These are phyloP conservation scores for Boeremia lycopersici DNA, from an alignment of 2,329 filamentous ascomycete species.

Conservation along the genomic window DNA sequence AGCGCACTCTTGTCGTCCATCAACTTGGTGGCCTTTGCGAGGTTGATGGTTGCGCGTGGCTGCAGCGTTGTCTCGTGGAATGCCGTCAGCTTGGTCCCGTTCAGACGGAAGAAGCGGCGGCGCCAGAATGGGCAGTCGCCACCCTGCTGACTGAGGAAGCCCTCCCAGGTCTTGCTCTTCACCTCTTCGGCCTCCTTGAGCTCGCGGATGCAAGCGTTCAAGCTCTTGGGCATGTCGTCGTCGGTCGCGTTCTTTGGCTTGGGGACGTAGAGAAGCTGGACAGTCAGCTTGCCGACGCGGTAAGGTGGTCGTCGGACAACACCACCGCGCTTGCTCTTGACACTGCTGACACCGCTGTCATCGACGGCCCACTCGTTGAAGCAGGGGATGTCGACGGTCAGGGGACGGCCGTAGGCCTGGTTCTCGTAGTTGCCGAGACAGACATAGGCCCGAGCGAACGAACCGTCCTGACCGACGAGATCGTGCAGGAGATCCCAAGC, in stretches of 20 bases:
- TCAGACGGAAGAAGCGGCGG: constrained; percentile 93
- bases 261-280: constrained; percentile 93
- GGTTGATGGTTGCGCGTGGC: constrained; percentile 94
- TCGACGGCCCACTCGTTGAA: constrained; percentile 99
- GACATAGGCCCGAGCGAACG: constrained; percentile 92
- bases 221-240: constrained; percentile 99
- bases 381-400: constrained; percentile 86
- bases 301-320: constrained; percentile 87
- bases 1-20: constrained; percentile 90
- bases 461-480: constrained; percentile 87
- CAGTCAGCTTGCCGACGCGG: constrained; percentile 89
- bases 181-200: constrained; percentile 87
- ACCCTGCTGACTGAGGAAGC: constrained; percentile 91
- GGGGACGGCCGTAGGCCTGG: constrained; percentile 84
- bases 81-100: constrained; percentile 88
- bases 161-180: constrained; percentile 80
- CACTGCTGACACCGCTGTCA: constrained; percentile 77
- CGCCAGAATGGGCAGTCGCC: constrained; percentile 99
- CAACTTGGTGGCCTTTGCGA: constrained; percentile 87
- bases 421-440: constrained; percentile 91
- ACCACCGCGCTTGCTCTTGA: constrained; percentile 86
- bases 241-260: constrained; percentile 85
- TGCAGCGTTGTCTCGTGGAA: constrained; percentile 96
- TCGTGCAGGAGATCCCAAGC: constrained; percentile 88
- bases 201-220: constrained; percentile 94